A percentile compares a stretch with the other conserved stretches of the same genome.
These are phyloP conservation scores for Syncephalastrum contaminatum DNA, from an alignment of 371 early-diverging fungal genomes.

Conservation along the genomic window DNA sequence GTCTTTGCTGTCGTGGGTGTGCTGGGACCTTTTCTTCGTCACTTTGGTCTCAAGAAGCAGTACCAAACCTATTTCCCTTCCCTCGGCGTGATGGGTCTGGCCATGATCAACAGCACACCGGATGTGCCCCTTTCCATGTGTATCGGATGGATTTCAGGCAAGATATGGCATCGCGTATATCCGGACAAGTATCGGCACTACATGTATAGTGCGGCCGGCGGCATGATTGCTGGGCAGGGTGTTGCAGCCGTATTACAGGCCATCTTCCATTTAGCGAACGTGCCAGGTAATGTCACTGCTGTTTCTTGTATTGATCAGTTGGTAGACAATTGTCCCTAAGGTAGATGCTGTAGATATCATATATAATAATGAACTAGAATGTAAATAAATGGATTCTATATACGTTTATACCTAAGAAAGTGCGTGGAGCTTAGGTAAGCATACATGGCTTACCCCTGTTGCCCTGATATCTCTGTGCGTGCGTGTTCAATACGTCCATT, in stretches of 20 bases:
- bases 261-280: constrained; percentile 44
- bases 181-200: constrained; percentile 42
- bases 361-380: too few species aligned
- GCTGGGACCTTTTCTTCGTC: constrained; percentile 48
- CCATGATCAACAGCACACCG: constrained; percentile 62
- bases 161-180: constrained; percentile 53
- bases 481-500: too few species aligned
- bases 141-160: constrained; percentile 53
- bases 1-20: constrained; percentile 50
- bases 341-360: neutral
- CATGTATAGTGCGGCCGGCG: constrained; percentile 63
- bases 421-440: too few species aligned
- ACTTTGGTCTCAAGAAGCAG: constrained; percentile 51
- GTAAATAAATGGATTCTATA: too few species aligned
- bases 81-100: constrained; percentile 67
- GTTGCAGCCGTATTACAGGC: constrained; percentile 67
- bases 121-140: constrained; percentile 62
- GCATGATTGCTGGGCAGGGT: constrained; percentile 77
- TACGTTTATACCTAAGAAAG: too few species aligned
- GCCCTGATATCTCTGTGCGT: too few species aligned
- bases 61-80: constrained; percentile 60
- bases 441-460: too few species aligned
- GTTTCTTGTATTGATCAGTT: constrained; percentile 36
- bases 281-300: constrained; percentile 20
- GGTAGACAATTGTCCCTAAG: constrained; percentile 33